phyloP scores from a whole-genome alignment of 2,329 filamentous ascomycete genomes.

The Botrytis aclada region DNA sequence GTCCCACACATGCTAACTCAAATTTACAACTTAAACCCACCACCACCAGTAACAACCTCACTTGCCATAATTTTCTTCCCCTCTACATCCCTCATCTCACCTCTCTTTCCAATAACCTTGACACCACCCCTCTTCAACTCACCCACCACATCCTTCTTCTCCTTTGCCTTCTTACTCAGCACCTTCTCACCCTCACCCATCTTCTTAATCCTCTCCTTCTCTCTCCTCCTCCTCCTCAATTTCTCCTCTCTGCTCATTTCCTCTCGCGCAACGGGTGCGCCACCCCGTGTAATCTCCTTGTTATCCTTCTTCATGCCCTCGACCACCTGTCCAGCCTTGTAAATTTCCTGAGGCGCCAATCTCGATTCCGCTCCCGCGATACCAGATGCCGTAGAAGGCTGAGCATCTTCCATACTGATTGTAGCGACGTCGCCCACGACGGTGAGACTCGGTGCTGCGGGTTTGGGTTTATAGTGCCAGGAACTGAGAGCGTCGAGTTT shows the following conservation, averaged over 20 bases:
- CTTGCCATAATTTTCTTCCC: slow-evolving; percentile 67
- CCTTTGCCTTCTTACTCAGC: slow-evolving; percentile 57
- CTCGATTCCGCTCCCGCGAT: slow-evolving; percentile 66
- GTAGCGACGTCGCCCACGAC: slow-evolving; percentile 90
- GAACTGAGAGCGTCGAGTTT: slow-evolving; percentile 87
- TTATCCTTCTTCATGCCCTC: slow-evolving; percentile 52
- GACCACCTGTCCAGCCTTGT: slow-evolving; percentile 70
- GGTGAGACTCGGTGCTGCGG: slow-evolving; percentile 74
- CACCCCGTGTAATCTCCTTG: slow-evolving; percentile 76
- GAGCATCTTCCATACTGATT: slow-evolving; percentile 90
- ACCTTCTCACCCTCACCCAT: slow-evolving; percentile 52
- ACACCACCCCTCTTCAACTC: slow-evolving; percentile 79
- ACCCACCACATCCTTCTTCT: slow-evolving; percentile 48
- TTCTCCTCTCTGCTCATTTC: slow-evolving; percentile 91
- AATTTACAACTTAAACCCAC: slow-evolving; percentile 59
- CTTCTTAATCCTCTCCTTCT: slow-evolving; percentile 83
- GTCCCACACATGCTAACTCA: not conserved
- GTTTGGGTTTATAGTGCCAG: slow-evolving; percentile 94
- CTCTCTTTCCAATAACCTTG: slow-evolving; percentile 87
- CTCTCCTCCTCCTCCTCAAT: slow-evolving; percentile 67
- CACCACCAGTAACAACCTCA: slow-evolving; percentile 49
- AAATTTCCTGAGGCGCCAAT: slow-evolving; percentile 92
- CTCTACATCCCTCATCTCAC: slow-evolving; percentile 78
- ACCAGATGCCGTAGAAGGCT: slow-evolving; percentile 77
- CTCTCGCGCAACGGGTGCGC: slow-evolving; percentile 72